These are phyloP conservation scores for Euphorbia peplus DNA, from an alignment of 345 rosid species.

Conservation along the genomic window DNA sequence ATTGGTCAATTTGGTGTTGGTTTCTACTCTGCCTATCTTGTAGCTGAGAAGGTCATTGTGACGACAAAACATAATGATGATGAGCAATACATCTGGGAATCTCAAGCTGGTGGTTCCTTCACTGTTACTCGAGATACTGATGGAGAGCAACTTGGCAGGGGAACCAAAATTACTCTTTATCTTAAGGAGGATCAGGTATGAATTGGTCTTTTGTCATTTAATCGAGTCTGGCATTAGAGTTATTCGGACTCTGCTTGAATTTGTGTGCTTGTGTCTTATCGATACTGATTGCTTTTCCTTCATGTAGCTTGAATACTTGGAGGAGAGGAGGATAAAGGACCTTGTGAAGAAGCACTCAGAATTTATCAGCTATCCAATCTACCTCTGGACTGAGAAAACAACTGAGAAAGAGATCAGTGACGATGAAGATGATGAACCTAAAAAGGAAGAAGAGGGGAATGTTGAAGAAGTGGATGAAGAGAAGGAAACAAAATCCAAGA, in stretches of 20 bases:
- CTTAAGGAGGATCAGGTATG: conserved; percentile 79
- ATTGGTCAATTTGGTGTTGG: conserved; percentile 94
- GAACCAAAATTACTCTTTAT: conserved; percentile 77
- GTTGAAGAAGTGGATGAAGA: conserved; percentile 82
- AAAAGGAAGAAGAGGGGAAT: conserved; percentile 68
- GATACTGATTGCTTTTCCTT: background rate
- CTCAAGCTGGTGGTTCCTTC: conserved; percentile 93
- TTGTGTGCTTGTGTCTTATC: no score
- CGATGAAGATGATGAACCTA: conserved; percentile 74
- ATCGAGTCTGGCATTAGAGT: background rate
- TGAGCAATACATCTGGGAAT: conserved; percentile 84
- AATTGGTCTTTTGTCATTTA: background rate
- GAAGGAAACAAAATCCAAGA: conserved; percentile 62
- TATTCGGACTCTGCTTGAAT: no score
- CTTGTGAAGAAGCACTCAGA: conserved; percentile 92
- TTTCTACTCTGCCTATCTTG: conserved; percentile 91
- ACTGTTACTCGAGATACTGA: conserved; percentile 67
- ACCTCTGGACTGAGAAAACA: conserved; percentile 86
- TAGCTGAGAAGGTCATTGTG: conserved; percentile 76
- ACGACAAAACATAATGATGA: conserved; percentile 83
- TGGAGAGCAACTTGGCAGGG: conserved; percentile 86
- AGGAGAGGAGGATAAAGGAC: conserved; percentile 89
- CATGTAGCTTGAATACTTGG: conserved; percentile 68
- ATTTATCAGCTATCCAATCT: conserved; percentile 85
- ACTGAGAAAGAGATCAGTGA: conserved; percentile 86